Conservation (phyloP, 164 flowering plant species). For the Vitis riparia region DNA sequence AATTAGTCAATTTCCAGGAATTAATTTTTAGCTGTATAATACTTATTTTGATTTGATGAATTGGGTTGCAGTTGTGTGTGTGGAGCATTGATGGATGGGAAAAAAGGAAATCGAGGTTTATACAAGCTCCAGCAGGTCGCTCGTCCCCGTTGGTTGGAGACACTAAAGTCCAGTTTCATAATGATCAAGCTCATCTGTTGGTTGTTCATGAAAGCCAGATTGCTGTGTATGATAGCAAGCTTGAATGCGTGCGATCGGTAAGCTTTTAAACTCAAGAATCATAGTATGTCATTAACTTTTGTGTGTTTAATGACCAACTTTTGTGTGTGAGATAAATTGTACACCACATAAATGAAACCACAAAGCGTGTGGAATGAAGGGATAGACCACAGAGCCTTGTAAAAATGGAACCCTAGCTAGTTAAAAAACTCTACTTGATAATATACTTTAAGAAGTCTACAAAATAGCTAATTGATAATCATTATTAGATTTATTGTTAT, state of each 20-base stretch:
- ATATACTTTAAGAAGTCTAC: too few species aligned
- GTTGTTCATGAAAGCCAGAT: conserved; percentile 74
- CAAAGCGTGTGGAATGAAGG: too few species aligned
- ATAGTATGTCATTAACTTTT: neutral
- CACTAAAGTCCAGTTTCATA: conserved; percentile 72
- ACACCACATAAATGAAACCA: too few species aligned
- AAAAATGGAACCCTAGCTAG: too few species aligned
- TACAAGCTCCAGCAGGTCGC: conserved; percentile 60
- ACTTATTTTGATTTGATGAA: neutral
- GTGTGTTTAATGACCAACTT: too few species aligned
- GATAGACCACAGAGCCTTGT: too few species aligned
- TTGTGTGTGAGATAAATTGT: too few species aligned
- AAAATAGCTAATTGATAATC: too few species aligned
- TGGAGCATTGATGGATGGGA: conserved; percentile 80
- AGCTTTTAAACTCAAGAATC: conserved; percentile 12
- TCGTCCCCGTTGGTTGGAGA: conserved; percentile 50
- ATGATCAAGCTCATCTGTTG: conserved; percentile 60
- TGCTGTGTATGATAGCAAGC: conserved; percentile 62
- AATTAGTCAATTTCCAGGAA: too few species aligned
- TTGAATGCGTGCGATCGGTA: conserved; percentile 57
- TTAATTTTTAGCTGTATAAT: neutral
- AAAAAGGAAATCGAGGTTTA: conserved; percentile 50
- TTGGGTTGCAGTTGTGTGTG: conserved; percentile 46
- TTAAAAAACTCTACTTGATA: too few species aligned
- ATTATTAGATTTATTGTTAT: too few species aligned